phyloP scores from a whole-genome alignment of 1,284 basidiomycete species.

The Puccinia coronata region DNA sequence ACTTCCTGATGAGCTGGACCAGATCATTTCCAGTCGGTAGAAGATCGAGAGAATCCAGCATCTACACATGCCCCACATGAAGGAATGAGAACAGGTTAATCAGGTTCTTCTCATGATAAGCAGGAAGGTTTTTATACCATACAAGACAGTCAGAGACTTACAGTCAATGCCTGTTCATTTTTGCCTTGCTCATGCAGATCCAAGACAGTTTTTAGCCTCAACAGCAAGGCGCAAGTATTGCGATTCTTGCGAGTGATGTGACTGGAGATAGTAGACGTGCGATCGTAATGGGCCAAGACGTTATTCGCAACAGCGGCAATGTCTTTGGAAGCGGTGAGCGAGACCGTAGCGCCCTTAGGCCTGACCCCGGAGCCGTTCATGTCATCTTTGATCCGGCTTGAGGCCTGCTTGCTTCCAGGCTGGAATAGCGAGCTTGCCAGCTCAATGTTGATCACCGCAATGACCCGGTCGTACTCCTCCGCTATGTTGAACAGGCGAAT shows the following conservation, averaged over 20 bases:
- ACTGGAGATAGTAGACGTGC: constrained; percentile 72
- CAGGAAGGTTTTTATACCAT: neutral
- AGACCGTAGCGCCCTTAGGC: constrained; percentile 59
- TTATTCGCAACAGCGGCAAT: constrained; percentile 77
- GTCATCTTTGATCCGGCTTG: constrained; percentile 17
- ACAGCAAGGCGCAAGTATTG: constrained; percentile 66
- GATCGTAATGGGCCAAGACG: constrained; percentile 83
- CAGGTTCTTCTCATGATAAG: constrained; percentile 14
- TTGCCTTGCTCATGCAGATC: constrained; percentile 73
- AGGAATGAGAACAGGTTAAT: constrained; percentile 1
- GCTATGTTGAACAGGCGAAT: constrained; percentile 95
- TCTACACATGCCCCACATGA: constrained; percentile 62
- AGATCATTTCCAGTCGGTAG: constrained; percentile 86
- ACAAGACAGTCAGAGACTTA: constrained; percentile 62
- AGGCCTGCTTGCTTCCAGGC: constrained; percentile 57
- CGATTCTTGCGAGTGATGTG: constrained; percentile 76
- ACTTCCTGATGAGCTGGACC: constrained; percentile 77
- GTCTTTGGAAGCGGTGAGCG: constrained; percentile 69
- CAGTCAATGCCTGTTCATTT: constrained; percentile 77
- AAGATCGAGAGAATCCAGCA: constrained; percentile 83
- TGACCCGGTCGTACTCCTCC: constrained; percentile 83
- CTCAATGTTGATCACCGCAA: constrained; percentile 81
- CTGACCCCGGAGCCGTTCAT: constrained; percentile 37
- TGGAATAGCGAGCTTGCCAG: constrained; percentile 80
- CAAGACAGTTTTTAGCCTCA: constrained; percentile 80